These are phyloP conservation scores for Vaccinium darrowii DNA, from an alignment of 148 eudicot species.

Conservation along the genomic window DNA sequence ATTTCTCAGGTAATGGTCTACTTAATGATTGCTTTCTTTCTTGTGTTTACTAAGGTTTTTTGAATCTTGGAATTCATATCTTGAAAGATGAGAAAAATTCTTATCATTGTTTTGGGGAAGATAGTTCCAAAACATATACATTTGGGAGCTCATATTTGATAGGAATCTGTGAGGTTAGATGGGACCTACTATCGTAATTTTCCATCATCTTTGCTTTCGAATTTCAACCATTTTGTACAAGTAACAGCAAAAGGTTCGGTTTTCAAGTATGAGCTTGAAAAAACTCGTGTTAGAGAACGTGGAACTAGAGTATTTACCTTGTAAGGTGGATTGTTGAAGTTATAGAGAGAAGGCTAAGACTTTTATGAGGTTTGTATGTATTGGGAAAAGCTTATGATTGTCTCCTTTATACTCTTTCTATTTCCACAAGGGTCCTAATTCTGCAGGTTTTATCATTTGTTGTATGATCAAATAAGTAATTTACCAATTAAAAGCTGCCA, in stretches of 20 bases:
- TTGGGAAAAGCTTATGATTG: neutral
- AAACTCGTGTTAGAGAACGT: neutral
- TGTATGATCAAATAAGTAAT: neutral
- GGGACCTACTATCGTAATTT: neutral
- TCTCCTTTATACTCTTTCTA: neutral
- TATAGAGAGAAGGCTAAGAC: neutral
- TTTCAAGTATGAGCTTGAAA: neutral
- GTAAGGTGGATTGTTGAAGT: neutral
- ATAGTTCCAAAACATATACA: neutral
- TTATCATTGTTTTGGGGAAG: neutral
- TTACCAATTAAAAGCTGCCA: neutral
- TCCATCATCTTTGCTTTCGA: neutral
- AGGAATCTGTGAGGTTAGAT: neutral
- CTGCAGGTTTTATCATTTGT: neutral
- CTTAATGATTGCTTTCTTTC: neutral
- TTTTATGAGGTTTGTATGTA: neutral
- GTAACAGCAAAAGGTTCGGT: neutral
- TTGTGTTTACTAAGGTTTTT: neutral
- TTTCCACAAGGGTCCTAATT: neutral
- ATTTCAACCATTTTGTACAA: neutral
- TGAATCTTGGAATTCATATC: neutral
- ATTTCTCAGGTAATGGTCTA: conserved; percentile 74
- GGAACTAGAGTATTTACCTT: neutral
- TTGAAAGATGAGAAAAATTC: neutral
- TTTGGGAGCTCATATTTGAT: neutral